phyloP scores from a whole-genome alignment of 2,329 filamentous ascomycete genomes.

The Penicillium sp. region DNA sequence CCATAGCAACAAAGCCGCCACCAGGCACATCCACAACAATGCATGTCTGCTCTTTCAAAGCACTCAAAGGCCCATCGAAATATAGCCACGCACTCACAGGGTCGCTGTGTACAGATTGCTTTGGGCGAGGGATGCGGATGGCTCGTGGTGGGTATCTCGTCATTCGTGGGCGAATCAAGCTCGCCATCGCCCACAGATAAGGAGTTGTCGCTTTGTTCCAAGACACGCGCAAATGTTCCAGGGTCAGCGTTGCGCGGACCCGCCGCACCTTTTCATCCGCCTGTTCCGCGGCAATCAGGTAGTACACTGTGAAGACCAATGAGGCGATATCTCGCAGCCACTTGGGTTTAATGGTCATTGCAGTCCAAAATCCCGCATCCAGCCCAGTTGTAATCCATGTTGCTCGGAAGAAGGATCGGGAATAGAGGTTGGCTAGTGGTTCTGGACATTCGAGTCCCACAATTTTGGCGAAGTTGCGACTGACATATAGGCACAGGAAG shows the following conservation, averaged over 20 bases:
- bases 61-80: slow-evolving; percentile 82
- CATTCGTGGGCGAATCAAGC: slow-evolving; percentile 72
- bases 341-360: slow-evolving; percentile 83
- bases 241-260: slow-evolving; percentile 79
- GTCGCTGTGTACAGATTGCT: slow-evolving; percentile 77
- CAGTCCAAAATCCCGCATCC: slow-evolving; percentile 97
- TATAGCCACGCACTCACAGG: slow-evolving; percentile 88
- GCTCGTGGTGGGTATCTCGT: slow-evolving; percentile 79
- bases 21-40: slow-evolving; percentile 88
- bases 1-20: slow-evolving; percentile 95
- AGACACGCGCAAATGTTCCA: slow-evolving; percentile 86
- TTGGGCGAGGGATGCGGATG: slow-evolving; percentile 79
- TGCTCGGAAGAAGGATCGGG: slow-evolving; percentile 86
- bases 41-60: slow-evolving; percentile 73
- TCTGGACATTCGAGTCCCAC: slow-evolving; percentile 90
- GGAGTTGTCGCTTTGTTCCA: slow-evolving; percentile 96
- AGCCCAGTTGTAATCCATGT: slow-evolving; percentile 95
- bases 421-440: slow-evolving; percentile 91
- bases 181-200: slow-evolving; percentile 73
- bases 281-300: slow-evolving; percentile 87
- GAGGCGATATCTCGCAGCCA: slow-evolving; percentile 81
- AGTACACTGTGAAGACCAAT: slow-evolving; percentile 83
- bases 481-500: slow-evolving; percentile 86
- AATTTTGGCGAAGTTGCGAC: slow-evolving; percentile 90
- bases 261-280: slow-evolving; percentile 96